phyloP scores from a whole-genome alignment of 2,329 filamentous ascomycete species.

The Trichoderma sp. region DNA sequence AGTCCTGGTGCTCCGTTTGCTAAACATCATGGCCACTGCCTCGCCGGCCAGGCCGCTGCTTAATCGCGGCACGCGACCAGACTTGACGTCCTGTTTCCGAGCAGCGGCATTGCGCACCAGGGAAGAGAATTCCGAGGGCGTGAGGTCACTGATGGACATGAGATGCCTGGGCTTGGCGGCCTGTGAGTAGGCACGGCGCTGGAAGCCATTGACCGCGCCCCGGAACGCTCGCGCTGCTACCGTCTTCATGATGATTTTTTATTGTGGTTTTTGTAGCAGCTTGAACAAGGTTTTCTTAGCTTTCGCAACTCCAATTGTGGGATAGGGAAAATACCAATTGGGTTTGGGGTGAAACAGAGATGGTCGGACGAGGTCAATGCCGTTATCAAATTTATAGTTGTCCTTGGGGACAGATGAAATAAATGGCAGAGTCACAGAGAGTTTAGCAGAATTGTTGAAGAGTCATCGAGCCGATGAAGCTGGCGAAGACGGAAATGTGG shows the following conservation, averaged over 20 bases:
- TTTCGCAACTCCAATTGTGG: neutral
- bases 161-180: slow-evolving; percentile 67
- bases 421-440: neutral
- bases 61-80: slow-evolving; percentile 50
- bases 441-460: neutral
- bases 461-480: slow-evolving; percentile 10
- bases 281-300: neutral
- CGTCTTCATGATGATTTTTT: slow-evolving; percentile 31
- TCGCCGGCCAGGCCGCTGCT: slow-evolving; percentile 67
- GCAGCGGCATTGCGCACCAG: slow-evolving; percentile 78
- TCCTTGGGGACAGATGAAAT: neutral
- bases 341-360: neutral
- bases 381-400: neutral
- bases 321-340: slow-evolving; percentile 2
- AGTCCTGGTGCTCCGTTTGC: slow-evolving; percentile 90
- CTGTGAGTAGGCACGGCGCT: slow-evolving; percentile 44
- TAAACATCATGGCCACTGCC: slow-evolving; percentile 94
- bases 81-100: slow-evolving; percentile 76
- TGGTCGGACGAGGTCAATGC: too few species aligned
- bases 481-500: neutral
- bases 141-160: slow-evolving; percentile 85
- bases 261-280: neutral
- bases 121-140: slow-evolving; percentile 71
- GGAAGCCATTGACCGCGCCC: slow-evolving; percentile 35
- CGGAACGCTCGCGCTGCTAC: slow-evolving; percentile 34